Conservation (phyloP, 2,329 filamentous ascomycete species). For the Parastagonospora nodorum region DNA sequence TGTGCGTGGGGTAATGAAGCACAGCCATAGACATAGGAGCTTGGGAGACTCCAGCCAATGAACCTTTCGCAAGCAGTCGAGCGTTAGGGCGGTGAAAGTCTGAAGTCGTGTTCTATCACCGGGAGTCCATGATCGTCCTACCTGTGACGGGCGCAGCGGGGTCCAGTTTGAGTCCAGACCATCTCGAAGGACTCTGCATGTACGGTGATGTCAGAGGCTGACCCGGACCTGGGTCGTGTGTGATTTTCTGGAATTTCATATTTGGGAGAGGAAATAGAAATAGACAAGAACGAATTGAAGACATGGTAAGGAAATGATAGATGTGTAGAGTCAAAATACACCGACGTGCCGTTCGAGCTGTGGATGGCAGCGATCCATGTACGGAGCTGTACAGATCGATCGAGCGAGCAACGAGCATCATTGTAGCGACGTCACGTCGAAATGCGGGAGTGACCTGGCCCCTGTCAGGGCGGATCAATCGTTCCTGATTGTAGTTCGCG, state of each 20-base stretch:
- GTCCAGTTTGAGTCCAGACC: not conserved
- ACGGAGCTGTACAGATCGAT: slow-evolving; percentile 10
- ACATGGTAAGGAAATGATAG: not conserved
- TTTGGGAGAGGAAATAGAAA: not conserved
- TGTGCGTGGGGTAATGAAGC: not conserved
- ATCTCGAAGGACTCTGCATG: not conserved
- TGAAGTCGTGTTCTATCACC: not conserved
- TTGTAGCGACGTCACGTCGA: slow-evolving; percentile 1
- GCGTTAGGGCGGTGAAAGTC: not conserved
- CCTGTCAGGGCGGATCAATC: not conserved
- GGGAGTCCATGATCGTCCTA: not conserved
- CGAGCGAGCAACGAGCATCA: not conserved
- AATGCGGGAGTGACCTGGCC: not conserved
- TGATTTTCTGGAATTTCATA: not conserved
- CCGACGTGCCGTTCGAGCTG: not conserved
- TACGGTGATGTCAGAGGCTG: slow-evolving; percentile 7
- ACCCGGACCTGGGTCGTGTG: not conserved
- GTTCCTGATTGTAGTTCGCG: not conserved
- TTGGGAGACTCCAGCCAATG: not conserved
- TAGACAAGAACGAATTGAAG: not conserved
- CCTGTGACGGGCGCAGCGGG: not conserved
- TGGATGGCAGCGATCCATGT: not conserved
- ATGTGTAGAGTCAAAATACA: not conserved
- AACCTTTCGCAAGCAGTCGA: not conserved
- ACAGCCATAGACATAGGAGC: not conserved